These are phyloP conservation scores for Evansstolkia leycettana DNA, from an alignment of 495 filamentous ascomycete species.

Conservation along the genomic window DNA sequence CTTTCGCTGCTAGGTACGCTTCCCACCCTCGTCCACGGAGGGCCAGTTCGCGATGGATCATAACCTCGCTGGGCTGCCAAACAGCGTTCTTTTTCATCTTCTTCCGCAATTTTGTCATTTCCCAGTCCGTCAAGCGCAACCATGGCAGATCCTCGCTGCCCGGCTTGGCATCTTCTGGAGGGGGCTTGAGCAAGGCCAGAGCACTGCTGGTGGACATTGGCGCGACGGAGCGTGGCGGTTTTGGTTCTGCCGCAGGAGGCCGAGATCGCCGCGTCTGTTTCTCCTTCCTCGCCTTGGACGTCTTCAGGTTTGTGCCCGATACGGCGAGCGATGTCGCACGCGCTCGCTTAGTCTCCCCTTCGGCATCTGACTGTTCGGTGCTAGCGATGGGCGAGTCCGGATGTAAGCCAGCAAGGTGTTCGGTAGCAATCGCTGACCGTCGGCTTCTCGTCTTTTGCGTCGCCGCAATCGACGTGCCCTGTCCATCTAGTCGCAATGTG, in stretches of 20 bases:
- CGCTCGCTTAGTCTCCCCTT: conserved; percentile 13
- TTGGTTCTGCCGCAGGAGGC: conserved; percentile 36
- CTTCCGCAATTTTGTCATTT: conserved; percentile 84
- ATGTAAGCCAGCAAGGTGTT: conserved; percentile 23
- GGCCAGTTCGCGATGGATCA: conserved; percentile 84
- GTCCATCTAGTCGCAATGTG: conserved; percentile 49
- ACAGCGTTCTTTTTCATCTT: conserved; percentile 98
- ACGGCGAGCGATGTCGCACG: conserved; percentile 5
- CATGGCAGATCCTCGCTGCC: conserved; percentile 77
- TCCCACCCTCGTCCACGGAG: conserved; percentile 65
- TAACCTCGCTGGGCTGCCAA: conserved; percentile 91
- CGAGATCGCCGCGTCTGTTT: conserved; percentile 34
- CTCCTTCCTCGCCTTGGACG: conserved; percentile 21
- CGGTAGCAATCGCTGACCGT: conserved; percentile 22
- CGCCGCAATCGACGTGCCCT: conserved; percentile 14
- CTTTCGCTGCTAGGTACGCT: conserved; percentile 57
- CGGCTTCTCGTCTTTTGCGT: conserved; percentile 26
- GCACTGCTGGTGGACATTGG: conserved; percentile 74
- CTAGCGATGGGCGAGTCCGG: conserved; percentile 34
- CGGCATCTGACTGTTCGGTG: conserved; percentile 34
- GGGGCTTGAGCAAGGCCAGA: conserved; percentile 61
- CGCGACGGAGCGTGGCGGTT: conserved; percentile 39
- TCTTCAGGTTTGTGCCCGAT: neutral
- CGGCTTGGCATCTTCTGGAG: conserved; percentile 58
- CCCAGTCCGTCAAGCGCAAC: conserved; percentile 80